Percentiles rank a stretch among this genome's conserved stretches.
Conservation (phyloP, 352 stramenopile genomes). For the Phytophthora parvispora region DNA sequence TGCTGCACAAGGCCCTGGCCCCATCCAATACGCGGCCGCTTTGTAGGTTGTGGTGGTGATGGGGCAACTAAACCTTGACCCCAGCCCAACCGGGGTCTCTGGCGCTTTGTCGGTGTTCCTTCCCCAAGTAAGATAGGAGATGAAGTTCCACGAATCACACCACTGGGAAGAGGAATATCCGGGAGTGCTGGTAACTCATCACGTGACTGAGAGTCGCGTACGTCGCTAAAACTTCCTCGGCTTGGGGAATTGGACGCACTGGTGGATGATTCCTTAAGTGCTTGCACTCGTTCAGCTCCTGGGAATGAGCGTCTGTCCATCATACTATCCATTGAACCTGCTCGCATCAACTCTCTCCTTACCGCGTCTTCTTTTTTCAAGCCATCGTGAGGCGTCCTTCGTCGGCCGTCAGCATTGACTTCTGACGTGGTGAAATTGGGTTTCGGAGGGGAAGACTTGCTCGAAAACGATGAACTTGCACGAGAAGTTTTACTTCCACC, state of each 20-base stretch:
- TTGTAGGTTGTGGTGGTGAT: slow-evolving; percentile 67
- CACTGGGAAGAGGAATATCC: slow-evolving; percentile 67
- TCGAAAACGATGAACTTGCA: slow-evolving; percentile 10
- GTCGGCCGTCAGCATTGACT: slow-evolving; percentile 18
- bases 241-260: slow-evolving; percentile 27
- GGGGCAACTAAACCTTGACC: slow-evolving; percentile 83
- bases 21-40: slow-evolving; percentile 87
- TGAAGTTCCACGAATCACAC: slow-evolving; percentile 10
- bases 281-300: slow-evolving; percentile 17
- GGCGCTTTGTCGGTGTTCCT: slow-evolving; percentile 56
- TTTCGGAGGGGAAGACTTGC: slow-evolving; percentile 15
- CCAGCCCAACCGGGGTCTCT: slow-evolving; percentile 82
- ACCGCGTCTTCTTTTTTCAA: slow-evolving; percentile 28
- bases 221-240: slow-evolving; percentile 12
- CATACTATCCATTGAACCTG: slow-evolving; percentile 35
- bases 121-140: slow-evolving; percentile 29
- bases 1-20: slow-evolving; percentile 78
- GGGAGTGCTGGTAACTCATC: slow-evolving; percentile 75
- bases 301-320: slow-evolving; percentile 17
- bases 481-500: slow-evolving; percentile 25
- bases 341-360: slow-evolving; percentile 34
- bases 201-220: slow-evolving; percentile 5
- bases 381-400: slow-evolving; percentile 22
- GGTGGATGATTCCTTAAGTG: slow-evolving; percentile 21
- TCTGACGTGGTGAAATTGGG: slow-evolving; percentile 8